These are phyloP conservation scores for Lavandula angustifolia DNA, from an alignment of 257 asterid genomes.

Conservation along the genomic window DNA sequence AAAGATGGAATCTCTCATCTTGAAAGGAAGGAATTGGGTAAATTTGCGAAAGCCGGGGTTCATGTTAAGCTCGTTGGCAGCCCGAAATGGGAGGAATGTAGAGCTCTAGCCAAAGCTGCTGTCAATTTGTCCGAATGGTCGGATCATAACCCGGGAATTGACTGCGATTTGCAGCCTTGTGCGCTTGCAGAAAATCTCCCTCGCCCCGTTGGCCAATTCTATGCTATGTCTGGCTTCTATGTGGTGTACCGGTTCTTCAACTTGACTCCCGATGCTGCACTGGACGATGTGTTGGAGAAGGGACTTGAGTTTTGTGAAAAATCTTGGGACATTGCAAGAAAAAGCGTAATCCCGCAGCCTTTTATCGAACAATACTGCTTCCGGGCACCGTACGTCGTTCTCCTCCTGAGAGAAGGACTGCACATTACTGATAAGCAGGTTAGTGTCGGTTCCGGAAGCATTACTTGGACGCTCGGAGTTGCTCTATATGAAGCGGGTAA, in stretches of 20 bases:
- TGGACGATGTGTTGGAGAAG: slow-evolving; percentile 72
- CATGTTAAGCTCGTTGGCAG: slow-evolving; percentile 65
- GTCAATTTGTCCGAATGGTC: slow-evolving; percentile 92
- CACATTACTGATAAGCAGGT: slow-evolving; percentile 76
- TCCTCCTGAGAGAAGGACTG: slow-evolving; percentile 87
- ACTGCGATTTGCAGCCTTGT: slow-evolving; percentile 87
- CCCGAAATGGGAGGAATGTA: slow-evolving; percentile 93
- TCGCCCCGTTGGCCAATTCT: slow-evolving; percentile 81
- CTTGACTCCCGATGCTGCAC: slow-evolving; percentile 61
- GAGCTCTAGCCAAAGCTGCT: slow-evolving; percentile 66
- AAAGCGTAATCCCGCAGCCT: slow-evolving; percentile 89
- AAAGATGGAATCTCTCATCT: slow-evolving; percentile 53
- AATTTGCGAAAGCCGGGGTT: slow-evolving; percentile 55
- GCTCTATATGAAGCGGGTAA: slow-evolving; percentile 94
- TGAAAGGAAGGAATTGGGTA: slow-evolving; percentile 44
- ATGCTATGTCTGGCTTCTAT: slow-evolving; percentile 90
- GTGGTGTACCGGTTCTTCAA: slow-evolving; percentile 82
- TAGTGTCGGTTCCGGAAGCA: slow-evolving; percentile 83
- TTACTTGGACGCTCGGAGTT: slow-evolving; percentile 98
- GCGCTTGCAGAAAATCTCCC: slow-evolving; percentile 72
- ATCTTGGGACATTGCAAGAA: slow-evolving; percentile 73
- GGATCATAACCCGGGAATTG: slow-evolving; percentile 51
- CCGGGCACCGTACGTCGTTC: slow-evolving; percentile 82
- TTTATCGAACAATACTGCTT: slow-evolving; percentile 96
- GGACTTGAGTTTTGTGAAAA: slow-evolving; percentile 78